Base-by-base conservation (phyloP, 2,329 filamentous ascomycete genomes). In the Colletotrichum liriopes region DNA sequence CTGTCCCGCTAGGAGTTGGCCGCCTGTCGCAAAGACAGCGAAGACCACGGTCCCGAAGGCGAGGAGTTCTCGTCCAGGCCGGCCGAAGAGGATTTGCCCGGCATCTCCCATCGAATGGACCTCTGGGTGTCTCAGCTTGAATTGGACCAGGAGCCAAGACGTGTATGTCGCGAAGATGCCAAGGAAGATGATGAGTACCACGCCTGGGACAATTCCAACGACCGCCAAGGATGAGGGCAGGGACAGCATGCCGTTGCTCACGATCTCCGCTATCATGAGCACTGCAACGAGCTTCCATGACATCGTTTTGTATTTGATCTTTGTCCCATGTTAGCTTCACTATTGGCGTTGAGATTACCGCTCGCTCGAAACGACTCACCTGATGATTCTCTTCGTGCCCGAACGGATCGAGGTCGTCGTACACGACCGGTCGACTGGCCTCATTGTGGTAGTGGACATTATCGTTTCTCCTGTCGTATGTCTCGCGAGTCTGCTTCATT, bases 221-320 rank as follows among this genome's bases (percentile, higher is more conserved):
- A 85, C 83, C 1, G 86, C 86, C 5, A 88, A 79, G 26, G 84
- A 86, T 6, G 84, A 86, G 0, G 87, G 87, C 6, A 89, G 79
- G 6, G 84, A 87, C 9, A 89, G 82, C 84, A 88, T 88, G 69
- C 87, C 87, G 72, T 87, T 87, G 47, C 82, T 84, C 1, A 89
- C 86, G 67, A 88, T 88, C 77, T 89, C 87, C 18, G 87, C 85
- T 60, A 89, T 87, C 87, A 89, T 89, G 71, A 89, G 79, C 6
- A 87, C 78, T 4, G 86, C 82, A 5, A 88, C 86, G 45, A 88
- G 79, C 47, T 82, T 84, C 87, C 87, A 89, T 26, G 83, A 84
- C 16, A 89, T 76, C 0, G 85, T 88, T 75, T 88, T 88, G 80
- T 89, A 89, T 72, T 86, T 85, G 77, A 89, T 89, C 59, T 70